Base-by-base conservation (phyloP, 495 filamentous ascomycete species). In the Xylaria flabelliformis region DNA sequence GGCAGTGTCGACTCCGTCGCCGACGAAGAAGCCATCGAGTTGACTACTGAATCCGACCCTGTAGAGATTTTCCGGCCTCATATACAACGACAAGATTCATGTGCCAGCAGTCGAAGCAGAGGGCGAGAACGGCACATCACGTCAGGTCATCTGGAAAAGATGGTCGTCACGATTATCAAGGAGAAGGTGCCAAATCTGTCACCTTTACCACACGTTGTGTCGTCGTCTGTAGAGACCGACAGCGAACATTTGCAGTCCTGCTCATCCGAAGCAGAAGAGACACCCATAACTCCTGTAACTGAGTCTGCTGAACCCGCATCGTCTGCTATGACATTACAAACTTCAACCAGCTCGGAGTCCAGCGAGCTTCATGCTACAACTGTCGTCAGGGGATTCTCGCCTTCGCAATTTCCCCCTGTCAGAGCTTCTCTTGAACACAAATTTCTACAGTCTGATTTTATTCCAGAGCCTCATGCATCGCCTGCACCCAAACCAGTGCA, bases 101-200 rank as follows among this genome's bases (percentile, higher is more conserved):
- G 84, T 70, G 82, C 82, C 39, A 86, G 84, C 79, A 86, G 83
- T 69, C 85, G 90, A 55, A 92, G 90, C 74, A 87, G 90, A 69
- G 91, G 91, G 19, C 90, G 88, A 61, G 94, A 97, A 80, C 93
- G 94, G 74, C 96, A 98, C 81, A 97, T 98, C 68, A 96, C 94
- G 0, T 92, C 94, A 1, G 84, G 91, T 71, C 92, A 93, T 72
- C 82, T 98, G 21, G 92, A 97, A 83, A 94, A 94, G 77, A 96
- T 97, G 90, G 92, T 98, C 0, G 87, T 91, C 50, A 93, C 80
- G 59, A 87, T 93, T 69, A 96, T 98, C 77, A 91, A 95, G 77
- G 90, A 94, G 77, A 92, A 93, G 82, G 85, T 85, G 51, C 85
- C 96, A n/a, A 82, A 89, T 59, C 78, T 85, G 15, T 84, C 85